These are phyloP conservation scores for Herpetomonas samuelpessoai DNA, from an alignment of 208 protist genomes.

Conservation along the genomic window DNA sequence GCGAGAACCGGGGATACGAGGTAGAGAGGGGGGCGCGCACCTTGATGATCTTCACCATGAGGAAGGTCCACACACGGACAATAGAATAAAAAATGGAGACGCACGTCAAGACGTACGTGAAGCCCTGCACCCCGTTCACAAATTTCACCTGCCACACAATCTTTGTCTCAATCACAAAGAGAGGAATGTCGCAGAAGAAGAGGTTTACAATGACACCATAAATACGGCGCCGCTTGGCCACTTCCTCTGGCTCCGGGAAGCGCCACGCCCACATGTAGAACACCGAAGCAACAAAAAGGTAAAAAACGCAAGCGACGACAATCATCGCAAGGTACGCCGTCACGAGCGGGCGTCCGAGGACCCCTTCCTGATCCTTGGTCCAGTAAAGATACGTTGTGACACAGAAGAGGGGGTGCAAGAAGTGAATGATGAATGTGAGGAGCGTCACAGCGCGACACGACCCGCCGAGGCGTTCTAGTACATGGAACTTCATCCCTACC, in stretches of 20 bases:
- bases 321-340: slow-evolving; percentile 65
- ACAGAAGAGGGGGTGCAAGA: slow-evolving; percentile 70
- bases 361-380: slow-evolving; percentile 32
- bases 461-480: slow-evolving; percentile 63
- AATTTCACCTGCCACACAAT: slow-evolving; percentile 74
- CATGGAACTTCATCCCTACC: slow-evolving; percentile 29
- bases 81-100: slow-evolving; percentile 68
- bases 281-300: slow-evolving; percentile 66
- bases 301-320: slow-evolving; percentile 62
- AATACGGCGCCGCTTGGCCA: slow-evolving; percentile 75
- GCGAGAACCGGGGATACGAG: slow-evolving; percentile 8
- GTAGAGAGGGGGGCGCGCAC: slow-evolving; percentile 21
- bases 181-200: slow-evolving; percentile 76
- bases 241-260: slow-evolving; percentile 83
- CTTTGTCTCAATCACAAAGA: slow-evolving; percentile 74
- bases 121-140: slow-evolving; percentile 50
- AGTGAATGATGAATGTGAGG: slow-evolving; percentile 79
- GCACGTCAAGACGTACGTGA: slow-evolving; percentile 71
- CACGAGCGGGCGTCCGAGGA: slow-evolving; percentile 21
- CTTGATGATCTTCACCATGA: slow-evolving; percentile 84
- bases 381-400: slow-evolving; percentile 68
- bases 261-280: slow-evolving; percentile 93
- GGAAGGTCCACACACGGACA: slow-evolving; percentile 80
- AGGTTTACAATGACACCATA: slow-evolving; percentile 77
- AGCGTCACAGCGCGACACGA: slow-evolving; percentile 55